Percentiles rank a stretch among this genome's conserved stretches.
Evolutionary conservation across 306 rosid species (phyloP).

Genomic region (Carpinus fangiana): DNA sequence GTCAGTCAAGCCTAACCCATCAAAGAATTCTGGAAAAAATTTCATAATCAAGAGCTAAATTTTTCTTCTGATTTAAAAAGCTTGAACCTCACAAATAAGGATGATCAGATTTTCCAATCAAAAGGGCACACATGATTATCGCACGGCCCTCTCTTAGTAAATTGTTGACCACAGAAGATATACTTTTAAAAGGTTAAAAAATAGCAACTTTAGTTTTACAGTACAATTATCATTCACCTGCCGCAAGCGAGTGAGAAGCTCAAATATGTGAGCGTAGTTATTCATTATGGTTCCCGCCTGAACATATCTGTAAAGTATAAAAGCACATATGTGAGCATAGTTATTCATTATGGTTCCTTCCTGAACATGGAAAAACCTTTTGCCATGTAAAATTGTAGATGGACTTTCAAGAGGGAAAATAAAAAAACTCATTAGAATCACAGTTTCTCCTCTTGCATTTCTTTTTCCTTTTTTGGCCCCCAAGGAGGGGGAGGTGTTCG

Average conservation of each 20-base stretch:
- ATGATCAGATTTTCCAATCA: not conserved
- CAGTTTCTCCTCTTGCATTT: not conserved
- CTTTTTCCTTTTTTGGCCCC: no score
- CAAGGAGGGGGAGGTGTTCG: not conserved
- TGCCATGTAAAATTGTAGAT: not conserved
- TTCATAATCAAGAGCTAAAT: not conserved
- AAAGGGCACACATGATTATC: not conserved
- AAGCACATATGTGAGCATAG: slow-evolving; percentile 69
- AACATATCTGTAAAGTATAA: slow-evolving; percentile 49
- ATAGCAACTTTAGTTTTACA: not conserved
- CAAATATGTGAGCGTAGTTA: slow-evolving; percentile 94
- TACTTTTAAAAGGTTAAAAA: slow-evolving; percentile 1
- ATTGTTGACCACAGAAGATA: not conserved
- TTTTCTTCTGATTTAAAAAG: not conserved
- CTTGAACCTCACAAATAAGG: not conserved
- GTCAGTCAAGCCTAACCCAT: not conserved
- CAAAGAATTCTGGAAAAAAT: not conserved
- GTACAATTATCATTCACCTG: slow-evolving; percentile 56
- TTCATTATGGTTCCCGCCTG: slow-evolving; percentile 63
- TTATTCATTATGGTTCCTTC: slow-evolving; percentile 73
- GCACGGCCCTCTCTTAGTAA: not conserved
- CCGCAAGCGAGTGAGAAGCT: slow-evolving; percentile 85
- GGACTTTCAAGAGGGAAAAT: no score
- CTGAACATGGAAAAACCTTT: slow-evolving; percentile 29
- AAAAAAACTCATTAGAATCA: not conserved